phyloP scores from a whole-genome alignment of 176 grass and related monocot species.

The Elymus sibiricus region DNA sequence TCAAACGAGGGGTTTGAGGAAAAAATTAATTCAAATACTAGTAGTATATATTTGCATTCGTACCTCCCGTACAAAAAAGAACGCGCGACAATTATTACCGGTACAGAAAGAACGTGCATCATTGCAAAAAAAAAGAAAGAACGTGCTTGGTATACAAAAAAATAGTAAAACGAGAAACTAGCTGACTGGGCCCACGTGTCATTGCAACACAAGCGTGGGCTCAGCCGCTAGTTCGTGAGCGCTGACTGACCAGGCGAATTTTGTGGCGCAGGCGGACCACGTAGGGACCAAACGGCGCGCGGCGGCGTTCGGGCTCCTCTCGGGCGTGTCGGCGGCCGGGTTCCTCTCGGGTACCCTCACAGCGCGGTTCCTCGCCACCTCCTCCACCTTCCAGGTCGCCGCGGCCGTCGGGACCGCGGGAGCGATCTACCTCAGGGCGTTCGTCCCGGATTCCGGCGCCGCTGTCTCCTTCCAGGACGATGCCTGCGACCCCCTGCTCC shows the following conservation, averaged over 20 bases:
- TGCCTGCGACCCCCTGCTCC: constrained; percentile 46
- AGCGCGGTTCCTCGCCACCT: constrained; percentile 76
- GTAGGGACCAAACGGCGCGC: constrained; percentile 50
- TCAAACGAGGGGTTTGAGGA: neutral
- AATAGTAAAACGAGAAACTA: neutral
- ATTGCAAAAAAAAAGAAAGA: no score
- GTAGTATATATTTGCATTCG: no score
- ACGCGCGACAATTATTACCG: no score
- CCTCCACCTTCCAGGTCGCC: constrained; percentile 75
- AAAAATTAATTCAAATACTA: no score
- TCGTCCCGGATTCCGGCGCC: constrained; percentile 54
- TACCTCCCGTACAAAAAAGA: no score
- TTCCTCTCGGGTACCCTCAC: constrained; percentile 77
- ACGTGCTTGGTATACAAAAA: no score
- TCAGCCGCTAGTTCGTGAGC: neutral
- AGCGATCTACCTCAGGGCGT: constrained; percentile 57
- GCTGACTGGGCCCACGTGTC: neutral
- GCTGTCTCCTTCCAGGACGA: constrained; percentile 40
- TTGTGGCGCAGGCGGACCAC: constrained; percentile 62
- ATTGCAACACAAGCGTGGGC: neutral
- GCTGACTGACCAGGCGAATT: neutral
- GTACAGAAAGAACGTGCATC: neutral
- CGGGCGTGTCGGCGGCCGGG: constrained; percentile 66
- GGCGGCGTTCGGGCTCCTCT: constrained; percentile 64
- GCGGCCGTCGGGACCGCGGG: constrained; percentile 40